A percentile compares a stretch with the other conserved stretches of the same genome.
Evolutionary conservation across 495 filamentous ascomycete genomes (phyloP).

Genomic region (Neurospora sp.): DNA sequence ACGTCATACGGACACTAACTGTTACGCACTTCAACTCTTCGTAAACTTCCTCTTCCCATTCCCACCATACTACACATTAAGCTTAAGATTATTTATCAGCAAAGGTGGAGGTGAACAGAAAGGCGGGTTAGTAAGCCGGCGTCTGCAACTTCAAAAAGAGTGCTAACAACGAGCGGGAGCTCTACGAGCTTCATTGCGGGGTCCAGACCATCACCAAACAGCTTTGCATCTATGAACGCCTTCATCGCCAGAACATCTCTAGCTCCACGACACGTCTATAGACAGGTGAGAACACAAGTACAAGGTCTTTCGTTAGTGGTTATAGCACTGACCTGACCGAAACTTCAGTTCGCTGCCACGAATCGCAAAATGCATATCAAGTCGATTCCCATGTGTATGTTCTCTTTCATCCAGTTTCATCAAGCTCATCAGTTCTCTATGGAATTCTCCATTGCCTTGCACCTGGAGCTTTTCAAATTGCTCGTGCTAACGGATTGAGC

Average conservation of each 20-base stretch:
- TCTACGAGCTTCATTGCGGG: neutral
- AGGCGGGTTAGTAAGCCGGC: neutral
- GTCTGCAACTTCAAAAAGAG: neutral
- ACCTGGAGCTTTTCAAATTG: neutral
- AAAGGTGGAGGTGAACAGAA: neutral
- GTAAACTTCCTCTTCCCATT: neutral
- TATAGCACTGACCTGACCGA: too few relatives aligned
- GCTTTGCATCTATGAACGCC: conserved; percentile 20
- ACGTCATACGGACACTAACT: neutral
- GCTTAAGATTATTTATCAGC: neutral
- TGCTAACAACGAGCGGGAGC: neutral
- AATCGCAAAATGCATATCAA: conserved; percentile 78
- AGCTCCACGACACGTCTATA: conserved; percentile 10
- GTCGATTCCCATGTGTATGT: conserved; percentile 97
- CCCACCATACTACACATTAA: neutral
- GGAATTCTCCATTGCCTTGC: neutral
- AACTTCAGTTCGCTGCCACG: conserved; percentile 18
- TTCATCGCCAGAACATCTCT: conserved; percentile 17
- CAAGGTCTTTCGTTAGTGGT: too few relatives aligned
- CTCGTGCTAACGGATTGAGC: neutral
- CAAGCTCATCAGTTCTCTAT: neutral
- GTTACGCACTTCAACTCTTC: neutral
- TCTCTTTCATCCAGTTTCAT: neutral
- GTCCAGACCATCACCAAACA: neutral
- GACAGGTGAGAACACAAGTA: too few relatives aligned